Percentiles rank a stretch among this genome's conserved stretches.
Evolutionary conservation across 1,139 yeast genomes (phyloP).

Genomic region (Yamadazyma membranifaciens): DNA sequence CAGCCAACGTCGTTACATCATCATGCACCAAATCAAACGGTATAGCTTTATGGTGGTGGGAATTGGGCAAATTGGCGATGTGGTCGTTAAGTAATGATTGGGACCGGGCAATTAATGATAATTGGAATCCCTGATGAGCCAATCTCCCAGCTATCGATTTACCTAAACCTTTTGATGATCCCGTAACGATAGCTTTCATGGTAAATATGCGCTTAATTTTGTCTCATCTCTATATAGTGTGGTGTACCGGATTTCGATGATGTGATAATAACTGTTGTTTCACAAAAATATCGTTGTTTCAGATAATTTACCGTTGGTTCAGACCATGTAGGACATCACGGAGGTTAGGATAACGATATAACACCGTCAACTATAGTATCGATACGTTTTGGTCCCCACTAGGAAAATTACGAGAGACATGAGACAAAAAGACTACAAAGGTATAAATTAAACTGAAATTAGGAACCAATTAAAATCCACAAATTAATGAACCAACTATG

Average conservation of each 20-base stretch:
- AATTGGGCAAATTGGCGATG: slow-evolving; percentile 30
- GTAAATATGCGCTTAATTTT: too few species aligned
- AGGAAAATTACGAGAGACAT: background rate
- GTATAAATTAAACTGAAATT: too few species aligned
- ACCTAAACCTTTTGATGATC: slow-evolving; percentile 88
- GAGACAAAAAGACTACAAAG: background rate
- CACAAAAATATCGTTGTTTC: too few species aligned
- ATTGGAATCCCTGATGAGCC: slow-evolving; percentile 59
- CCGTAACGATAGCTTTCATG: slow-evolving; percentile 64
- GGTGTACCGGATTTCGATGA: too few species aligned
- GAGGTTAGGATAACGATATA: too few species aligned
- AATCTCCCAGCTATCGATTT: slow-evolving; percentile 57
- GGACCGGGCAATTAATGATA: slow-evolving; percentile 62
- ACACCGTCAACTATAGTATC: too few species aligned
- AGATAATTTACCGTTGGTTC: too few species aligned
- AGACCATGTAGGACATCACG: too few species aligned
- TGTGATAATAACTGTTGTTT: too few species aligned
- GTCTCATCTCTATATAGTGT: too few species aligned
- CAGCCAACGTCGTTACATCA: slow-evolving; percentile 6
- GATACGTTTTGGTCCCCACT: background rate
- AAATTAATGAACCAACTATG: too few species aligned
- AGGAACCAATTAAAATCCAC: too few species aligned
- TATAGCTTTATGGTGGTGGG: slow-evolving; percentile 43
- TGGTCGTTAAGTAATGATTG: slow-evolving; percentile 33
- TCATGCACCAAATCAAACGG: slow-evolving; percentile 45